Evolutionary conservation across 176 grass and related monocot genomes (phyloP).

Genomic region (Cenchrus purpureus): DNA sequence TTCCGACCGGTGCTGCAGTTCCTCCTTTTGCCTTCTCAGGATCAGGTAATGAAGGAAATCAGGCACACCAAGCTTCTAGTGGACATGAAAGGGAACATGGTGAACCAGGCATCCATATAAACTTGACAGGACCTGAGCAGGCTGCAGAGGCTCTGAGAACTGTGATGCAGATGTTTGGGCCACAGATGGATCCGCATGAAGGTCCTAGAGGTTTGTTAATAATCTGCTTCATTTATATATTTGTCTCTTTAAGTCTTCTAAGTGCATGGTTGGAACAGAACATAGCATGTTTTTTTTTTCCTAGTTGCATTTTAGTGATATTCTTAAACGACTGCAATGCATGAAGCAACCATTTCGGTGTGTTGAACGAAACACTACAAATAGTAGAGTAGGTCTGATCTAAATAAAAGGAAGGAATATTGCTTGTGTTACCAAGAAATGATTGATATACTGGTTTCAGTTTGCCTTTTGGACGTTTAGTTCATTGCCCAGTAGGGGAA

Average conservation of each 20-base stretch:
- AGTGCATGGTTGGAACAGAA: constrained; percentile 2
- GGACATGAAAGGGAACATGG: constrained; percentile 28
- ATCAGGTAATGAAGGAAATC: constrained; percentile 34
- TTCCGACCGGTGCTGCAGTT: constrained; percentile 34
- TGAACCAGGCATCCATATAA: constrained; percentile 47
- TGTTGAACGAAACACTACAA: neutral
- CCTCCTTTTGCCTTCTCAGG: constrained; percentile 41
- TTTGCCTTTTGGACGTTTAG: neutral
- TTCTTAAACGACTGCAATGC: constrained; percentile 4
- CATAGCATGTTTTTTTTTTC: neutral
- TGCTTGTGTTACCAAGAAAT: neutral
- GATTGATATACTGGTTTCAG: neutral
- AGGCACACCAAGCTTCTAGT: constrained; percentile 14
- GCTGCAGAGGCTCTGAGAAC: constrained; percentile 60
- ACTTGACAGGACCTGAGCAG: constrained; percentile 47
- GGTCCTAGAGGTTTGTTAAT: constrained; percentile 50
- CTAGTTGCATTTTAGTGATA: neutral
- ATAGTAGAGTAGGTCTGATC: neutral
- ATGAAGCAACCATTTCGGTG: neutral
- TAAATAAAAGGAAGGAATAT: neutral
- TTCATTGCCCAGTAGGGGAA: neutral
- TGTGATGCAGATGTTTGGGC: constrained; percentile 72
- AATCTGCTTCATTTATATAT: neutral
- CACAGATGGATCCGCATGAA: constrained; percentile 41
- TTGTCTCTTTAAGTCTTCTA: neutral